phyloP scores from a whole-genome alignment of 2,329 filamentous ascomycete genomes.

The Calonectria naviculata region DNA sequence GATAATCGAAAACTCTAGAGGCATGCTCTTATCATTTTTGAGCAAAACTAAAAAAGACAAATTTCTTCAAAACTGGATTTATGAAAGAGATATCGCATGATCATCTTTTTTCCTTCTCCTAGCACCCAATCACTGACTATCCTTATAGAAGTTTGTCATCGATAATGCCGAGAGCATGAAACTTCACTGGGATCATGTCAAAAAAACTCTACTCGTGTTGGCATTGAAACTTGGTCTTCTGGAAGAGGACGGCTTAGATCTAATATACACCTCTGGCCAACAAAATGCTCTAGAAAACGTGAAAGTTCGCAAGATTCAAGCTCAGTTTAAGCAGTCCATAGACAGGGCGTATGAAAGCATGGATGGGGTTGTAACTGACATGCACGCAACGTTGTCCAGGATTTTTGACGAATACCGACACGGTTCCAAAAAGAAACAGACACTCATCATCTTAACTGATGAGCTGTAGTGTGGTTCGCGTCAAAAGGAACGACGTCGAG shows the following conservation, averaged over 20 bases:
- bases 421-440: neutral
- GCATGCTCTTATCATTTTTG: neutral
- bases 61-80: neutral
- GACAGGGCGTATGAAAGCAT: neutral
- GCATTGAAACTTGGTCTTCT: slow-evolving; percentile 9
- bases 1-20: neutral
- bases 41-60: neutral
- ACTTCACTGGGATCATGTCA: neutral
- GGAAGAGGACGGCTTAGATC: slow-evolving; percentile 6
- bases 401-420: slow-evolving; percentile 1
- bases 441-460: slow-evolving; percentile 9
- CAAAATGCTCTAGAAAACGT: neutral
- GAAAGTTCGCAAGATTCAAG: neutral
- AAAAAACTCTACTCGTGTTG: neutral
- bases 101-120: neutral
- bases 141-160: neutral
- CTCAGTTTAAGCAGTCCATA: neutral
- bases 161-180: slow-evolving; percentile 7
- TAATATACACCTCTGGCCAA: neutral
- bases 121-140: neutral
- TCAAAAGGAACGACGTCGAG: neutral
- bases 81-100: slow-evolving; percentile 6
- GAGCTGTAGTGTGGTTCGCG: neutral
- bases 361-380: neutral
- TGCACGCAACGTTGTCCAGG: neutral